A percentile compares a stretch with the other conserved stretches of the same genome.
Conservation (phyloP, 73 alveolate genomes). For the Paramecium bursaria region DNA sequence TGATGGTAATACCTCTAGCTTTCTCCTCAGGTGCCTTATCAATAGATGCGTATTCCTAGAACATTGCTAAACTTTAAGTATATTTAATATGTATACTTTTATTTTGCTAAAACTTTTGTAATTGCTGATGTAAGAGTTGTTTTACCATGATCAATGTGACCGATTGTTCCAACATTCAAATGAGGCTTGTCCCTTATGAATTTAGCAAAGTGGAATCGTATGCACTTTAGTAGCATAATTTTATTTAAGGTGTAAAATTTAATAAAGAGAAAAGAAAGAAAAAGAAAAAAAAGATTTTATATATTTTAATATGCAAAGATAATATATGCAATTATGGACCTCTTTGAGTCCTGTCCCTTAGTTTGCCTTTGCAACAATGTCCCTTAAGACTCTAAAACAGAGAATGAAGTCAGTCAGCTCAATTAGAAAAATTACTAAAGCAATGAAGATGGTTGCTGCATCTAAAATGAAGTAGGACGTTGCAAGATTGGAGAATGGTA, state of each 20-base stretch:
- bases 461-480: constrained; percentile 87
- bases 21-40: constrained; percentile 94
- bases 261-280: neutral
- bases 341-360: constrained; percentile 62
- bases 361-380: constrained; percentile 75
- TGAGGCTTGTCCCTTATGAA: constrained; percentile 91
- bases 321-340: constrained; percentile 35
- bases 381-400: constrained; percentile 78
- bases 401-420: constrained; percentile 88
- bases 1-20: constrained; percentile 97
- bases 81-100: constrained; percentile 65
- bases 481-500: constrained; percentile 81
- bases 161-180: constrained; percentile 95
- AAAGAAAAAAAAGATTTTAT: neutral
- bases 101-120: constrained; percentile 79
- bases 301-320: constrained; percentile 48
- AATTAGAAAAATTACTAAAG: constrained; percentile 92
- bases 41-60: constrained; percentile 79
- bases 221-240: neutral
- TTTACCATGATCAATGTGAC: constrained; percentile 98
- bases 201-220: constrained; percentile 79
- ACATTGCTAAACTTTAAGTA: constrained; percentile 70
- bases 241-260: constrained; percentile 54
- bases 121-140: constrained; percentile 97
- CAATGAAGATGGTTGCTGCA: constrained; percentile 97